Evolutionary conservation across 2,329 filamentous ascomycete genomes (phyloP).

Genomic region (Ceratocystis papillata): DNA sequence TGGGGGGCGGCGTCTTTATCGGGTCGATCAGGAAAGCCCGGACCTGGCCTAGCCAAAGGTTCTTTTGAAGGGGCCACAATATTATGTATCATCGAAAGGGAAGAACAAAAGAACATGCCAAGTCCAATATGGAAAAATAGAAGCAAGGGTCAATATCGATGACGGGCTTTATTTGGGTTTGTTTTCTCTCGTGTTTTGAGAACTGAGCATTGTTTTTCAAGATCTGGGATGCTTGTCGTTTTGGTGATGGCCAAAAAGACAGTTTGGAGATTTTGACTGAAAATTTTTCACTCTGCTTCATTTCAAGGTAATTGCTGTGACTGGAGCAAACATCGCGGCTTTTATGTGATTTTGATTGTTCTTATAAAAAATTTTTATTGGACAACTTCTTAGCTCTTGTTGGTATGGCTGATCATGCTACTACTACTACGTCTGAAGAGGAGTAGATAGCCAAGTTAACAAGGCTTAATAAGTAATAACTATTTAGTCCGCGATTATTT

Average conservation of each 20-base stretch:
- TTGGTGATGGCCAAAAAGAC: not conserved
- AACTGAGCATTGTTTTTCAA: not conserved
- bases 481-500: too few species aligned
- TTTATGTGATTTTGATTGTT: too few species aligned
- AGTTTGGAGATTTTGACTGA: not conserved
- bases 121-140: slow-evolving; percentile 2
- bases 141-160: slow-evolving; percentile 12
- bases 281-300: too few species aligned
- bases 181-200: slow-evolving; percentile 2
- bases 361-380: too few species aligned
- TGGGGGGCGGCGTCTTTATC: slow-evolving; percentile 3
- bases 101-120: slow-evolving; percentile 15
- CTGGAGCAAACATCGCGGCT: too few species aligned
- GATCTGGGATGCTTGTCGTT: not conserved
- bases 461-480: too few species aligned
- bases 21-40: slow-evolving; percentile 13
- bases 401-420: too few species aligned
- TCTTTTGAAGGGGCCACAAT: slow-evolving; percentile 10
- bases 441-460: too few species aligned
- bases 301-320: too few species aligned
- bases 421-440: too few species aligned
- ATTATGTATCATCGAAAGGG: not conserved
- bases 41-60: slow-evolving; percentile 13
- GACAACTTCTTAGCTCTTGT: too few species aligned
- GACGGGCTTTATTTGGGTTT: slow-evolving; percentile 9